Percentiles rank a stretch among this genome's conserved stretches.
phyloP scores from a whole-genome alignment of 176 grass and related monocot genomes.

The Melocanna baccifera region DNA sequence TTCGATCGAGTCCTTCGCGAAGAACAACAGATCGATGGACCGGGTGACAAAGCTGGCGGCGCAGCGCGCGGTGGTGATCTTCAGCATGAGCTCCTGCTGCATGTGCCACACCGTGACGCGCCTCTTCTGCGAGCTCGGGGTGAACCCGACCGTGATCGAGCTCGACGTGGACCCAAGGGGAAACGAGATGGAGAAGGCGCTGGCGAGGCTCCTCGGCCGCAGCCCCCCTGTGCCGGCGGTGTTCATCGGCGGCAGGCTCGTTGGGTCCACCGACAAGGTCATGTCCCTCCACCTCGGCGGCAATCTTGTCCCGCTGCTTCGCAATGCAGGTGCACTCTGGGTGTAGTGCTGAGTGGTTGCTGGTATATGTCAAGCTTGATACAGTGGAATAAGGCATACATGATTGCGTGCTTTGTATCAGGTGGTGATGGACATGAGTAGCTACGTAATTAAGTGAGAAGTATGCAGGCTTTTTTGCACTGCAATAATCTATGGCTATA shows the following conservation, averaged over 20 bases:
- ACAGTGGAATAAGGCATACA: not conserved
- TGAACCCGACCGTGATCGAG: conserved; percentile 46
- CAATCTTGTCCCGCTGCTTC: conserved; percentile 44
- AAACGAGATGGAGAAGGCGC: conserved; percentile 48
- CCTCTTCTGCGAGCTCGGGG: conserved; percentile 49
- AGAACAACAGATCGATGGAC: conserved; percentile 29
- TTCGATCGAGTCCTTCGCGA: not conserved
- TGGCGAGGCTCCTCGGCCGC: conserved; percentile 42
- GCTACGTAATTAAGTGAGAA: not conserved
- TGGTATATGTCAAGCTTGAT: not conserved
- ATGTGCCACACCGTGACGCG: conserved; percentile 77
- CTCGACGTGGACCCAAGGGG: conserved; percentile 42
- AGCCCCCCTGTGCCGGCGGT: conserved; percentile 47
- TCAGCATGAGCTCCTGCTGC: conserved; percentile 80
- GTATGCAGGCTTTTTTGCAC: conserved; percentile 24
- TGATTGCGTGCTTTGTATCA: not conserved
- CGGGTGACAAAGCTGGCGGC: conserved; percentile 62
- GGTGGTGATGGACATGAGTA: not conserved
- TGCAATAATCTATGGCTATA: not conserved
- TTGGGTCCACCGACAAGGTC: conserved; percentile 45
- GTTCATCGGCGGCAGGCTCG: conserved; percentile 48
- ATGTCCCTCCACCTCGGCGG: conserved; percentile 50
- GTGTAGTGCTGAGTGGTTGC: conserved; percentile 8
- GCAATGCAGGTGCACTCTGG: conserved; percentile 48
- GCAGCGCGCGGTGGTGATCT: conserved; percentile 72